Base-by-base conservation (phyloP, 164 flowering plant species). In the Dillenia turbinata region DNA sequence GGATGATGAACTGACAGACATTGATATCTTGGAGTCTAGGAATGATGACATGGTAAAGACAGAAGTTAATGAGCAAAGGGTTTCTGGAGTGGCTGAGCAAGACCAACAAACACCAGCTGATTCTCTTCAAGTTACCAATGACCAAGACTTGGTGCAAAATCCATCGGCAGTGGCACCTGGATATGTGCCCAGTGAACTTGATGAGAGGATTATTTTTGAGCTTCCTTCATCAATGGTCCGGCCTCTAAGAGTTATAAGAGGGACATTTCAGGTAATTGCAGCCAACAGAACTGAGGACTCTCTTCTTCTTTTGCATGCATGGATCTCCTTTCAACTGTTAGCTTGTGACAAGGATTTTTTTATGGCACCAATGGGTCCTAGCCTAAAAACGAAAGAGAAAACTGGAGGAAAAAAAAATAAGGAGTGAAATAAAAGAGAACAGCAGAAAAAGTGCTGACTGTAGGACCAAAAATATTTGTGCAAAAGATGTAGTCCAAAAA, bases 151-250 rank as follows among this genome's bases (percentile, higher is more conserved):
- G 52, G 76, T 68, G 24, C 76, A 79, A 53, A 75, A 69, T 75
- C 66, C 85, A 45, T 73, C 94, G 47, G 74, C 83, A 57, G 77
- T 82, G 63, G 80, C 90, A 7, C 83, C 88, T 72, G 97, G 98
- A 19, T 87, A 85, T 80, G 91, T 87, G 74, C 97, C 94, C 44
- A 83, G 91, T 71, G 98, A 92, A 70, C 70, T 70, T 62, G 93
- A 92, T 83, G 99, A 95, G 74, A 85, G 90, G 76, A 92, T 95
- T 57, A 74, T 92, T 71, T 80, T 90, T 69, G 99, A 95, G 82
- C 91, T 95, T 69, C 76, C 97, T 56, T 81, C 95, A 49, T 81
- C 95, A 13, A 95, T 95, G 91, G 97, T 95, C 62, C 84, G 88
- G 44, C 94, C 96, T 6, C 68, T 95, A 57, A 85, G 77, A 69